A percentile compares a stretch with the other conserved stretches of the same genome.
phyloP scores from a whole-genome alignment of 768 basidiomycete genomes.

The Auriscalpium orientale region DNA sequence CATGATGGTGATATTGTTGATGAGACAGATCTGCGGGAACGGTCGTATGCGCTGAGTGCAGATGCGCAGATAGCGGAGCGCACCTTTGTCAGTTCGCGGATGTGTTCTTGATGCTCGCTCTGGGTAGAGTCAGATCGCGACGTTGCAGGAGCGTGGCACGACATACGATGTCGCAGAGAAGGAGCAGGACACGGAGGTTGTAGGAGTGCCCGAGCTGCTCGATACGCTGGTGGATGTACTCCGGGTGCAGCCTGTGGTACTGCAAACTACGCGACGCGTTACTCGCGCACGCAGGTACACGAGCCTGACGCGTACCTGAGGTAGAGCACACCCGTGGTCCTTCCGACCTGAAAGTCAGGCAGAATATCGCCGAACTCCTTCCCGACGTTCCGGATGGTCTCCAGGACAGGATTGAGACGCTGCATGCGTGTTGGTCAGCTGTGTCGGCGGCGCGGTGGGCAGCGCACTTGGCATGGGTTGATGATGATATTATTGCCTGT shows the following conservation, averaged over 20 bases:
- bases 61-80: conserved; percentile 1
- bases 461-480: conserved; percentile 24
- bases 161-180: conserved; percentile 88
- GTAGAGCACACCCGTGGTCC: conserved; percentile 87
- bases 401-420: conserved; percentile 86
- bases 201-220: conserved; percentile 79
- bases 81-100: conserved; percentile 89
- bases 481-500: conserved; percentile 28
- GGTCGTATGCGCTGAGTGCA: not conserved
- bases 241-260: conserved; percentile 95
- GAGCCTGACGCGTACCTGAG: conserved; percentile 52
- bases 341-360: conserved; percentile 92
- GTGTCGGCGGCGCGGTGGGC: not conserved
- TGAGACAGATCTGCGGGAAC: conserved; percentile 59
- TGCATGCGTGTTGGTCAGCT: conserved; percentile 23
- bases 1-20: conserved; percentile 90
- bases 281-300: not conserved
- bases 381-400: conserved; percentile 78
- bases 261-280: conserved; percentile 48
- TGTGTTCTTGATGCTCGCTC: conserved; percentile 87
- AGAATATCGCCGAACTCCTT: conserved; percentile 94
- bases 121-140: conserved; percentile 22
- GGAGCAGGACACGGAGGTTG: conserved; percentile 75
- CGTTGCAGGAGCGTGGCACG: not conserved
- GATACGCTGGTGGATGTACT: conserved; percentile 90